Evolutionary conservation across 768 basidiomycete species (phyloP), one percentile per base, ranked within the genome.

Genomic region (Xerocomellus dryophilus): DNA sequence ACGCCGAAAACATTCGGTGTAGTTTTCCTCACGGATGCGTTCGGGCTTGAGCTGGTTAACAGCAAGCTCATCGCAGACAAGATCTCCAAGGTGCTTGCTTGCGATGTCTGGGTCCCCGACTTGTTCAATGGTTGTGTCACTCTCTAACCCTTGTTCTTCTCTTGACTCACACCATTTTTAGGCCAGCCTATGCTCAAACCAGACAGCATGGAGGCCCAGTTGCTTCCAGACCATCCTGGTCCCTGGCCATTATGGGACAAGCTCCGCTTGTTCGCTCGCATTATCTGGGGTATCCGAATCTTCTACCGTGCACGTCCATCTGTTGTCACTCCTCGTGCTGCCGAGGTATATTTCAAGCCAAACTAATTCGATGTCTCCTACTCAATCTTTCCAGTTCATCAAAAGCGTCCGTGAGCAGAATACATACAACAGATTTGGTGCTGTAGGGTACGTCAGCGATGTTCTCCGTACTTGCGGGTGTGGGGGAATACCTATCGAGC

Each of bases 71-170:
- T 85, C 6, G 83, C 83, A 2, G 83, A 86, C 65, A 68, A 73
- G 25, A 62, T 84, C 21, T 74, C 82, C 8, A 67, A 75, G 51
- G 60, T 67, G 17, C 61, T 85, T 27, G 67, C 72, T 17, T 81
- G 83, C 56, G 84, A 86, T 59, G 83, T 84, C 17, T 86, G 81
- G 78, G 73, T 83, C 17, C 84, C 84, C 9, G 82, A 86, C 67
- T 65, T 82, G 44, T 86, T 84, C 59, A 64, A 73, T 55, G 84
- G 83, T 80, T 49, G 43, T 71, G 61, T 34, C 50, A 17, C 44
- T 32, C 4, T 38, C 18, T 15, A 38, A 14, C 21, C 3, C 4
- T 7, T 12, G 18, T 14, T 12, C 29, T 9, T 39, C 20, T 27
- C 23, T 29, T 18, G 4, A 36, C 47, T 58, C 20, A 54, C 40